Evolutionary conservation across 306 rosid genomes (phyloP).

Genomic region (Vachellia collinsii): DNA sequence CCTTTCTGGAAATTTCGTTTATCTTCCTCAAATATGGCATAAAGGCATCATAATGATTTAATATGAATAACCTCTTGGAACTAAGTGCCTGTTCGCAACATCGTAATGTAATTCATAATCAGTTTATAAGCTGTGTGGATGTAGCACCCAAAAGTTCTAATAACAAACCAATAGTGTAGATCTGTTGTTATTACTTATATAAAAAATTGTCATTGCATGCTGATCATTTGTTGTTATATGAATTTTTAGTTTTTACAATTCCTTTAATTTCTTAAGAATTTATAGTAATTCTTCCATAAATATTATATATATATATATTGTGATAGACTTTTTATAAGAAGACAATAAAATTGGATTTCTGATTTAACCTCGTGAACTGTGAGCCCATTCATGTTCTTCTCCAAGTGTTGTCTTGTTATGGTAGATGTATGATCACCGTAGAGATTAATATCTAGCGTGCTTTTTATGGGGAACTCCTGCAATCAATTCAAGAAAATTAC

Average conservation of each 20-base stretch:
- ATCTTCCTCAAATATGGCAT: constrained; percentile 62
- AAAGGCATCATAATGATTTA: constrained; percentile 69
- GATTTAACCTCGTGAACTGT: constrained; percentile 52
- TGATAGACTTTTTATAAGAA: background rate
- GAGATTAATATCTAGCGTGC: constrained; percentile 47
- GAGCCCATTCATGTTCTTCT: constrained; percentile 50
- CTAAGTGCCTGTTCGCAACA: constrained; percentile 51
- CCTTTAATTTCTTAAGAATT: too few species aligned
- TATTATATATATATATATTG: too few species aligned
- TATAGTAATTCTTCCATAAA: too few species aligned
- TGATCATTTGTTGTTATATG: too few species aligned
- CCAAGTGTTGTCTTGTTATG: constrained; percentile 49
- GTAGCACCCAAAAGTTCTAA: too few species aligned
- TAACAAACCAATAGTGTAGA: too few species aligned
- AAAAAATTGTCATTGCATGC: too few species aligned
- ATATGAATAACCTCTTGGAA: constrained; percentile 46
- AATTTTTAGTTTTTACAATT: too few species aligned
- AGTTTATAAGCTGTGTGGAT: too few species aligned
- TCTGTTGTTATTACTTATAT: too few species aligned
- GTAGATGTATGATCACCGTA: constrained; percentile 70
- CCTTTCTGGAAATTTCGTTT: constrained; percentile 49
- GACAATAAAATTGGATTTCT: background rate
- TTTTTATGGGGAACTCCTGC: constrained; percentile 69
- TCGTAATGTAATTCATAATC: background rate
- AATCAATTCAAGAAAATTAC: background rate